Evolutionary conservation across 345 rosid genomes (phyloP), one percentile per base, ranked within the genome.

Genomic region (Sonneratia alba): DNA sequence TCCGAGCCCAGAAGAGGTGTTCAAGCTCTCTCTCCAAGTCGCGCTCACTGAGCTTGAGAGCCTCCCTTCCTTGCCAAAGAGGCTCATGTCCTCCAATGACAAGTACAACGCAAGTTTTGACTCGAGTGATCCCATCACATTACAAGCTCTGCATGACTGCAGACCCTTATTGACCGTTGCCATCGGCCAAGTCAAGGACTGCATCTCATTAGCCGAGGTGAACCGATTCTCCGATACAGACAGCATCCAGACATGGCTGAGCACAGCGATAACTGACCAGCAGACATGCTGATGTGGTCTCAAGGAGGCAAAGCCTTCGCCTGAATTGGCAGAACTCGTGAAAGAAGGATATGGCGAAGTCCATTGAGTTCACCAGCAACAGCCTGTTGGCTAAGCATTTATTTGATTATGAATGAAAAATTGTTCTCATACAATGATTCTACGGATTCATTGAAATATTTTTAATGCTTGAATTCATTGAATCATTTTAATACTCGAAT

Each of bases 201-300:
- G 91, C 5, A 76, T 81, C 6, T 79, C 77, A 71, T 76, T 81
- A 70, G 86, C 85, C n/a, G 67, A 75, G 2, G 83, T 83, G 5
- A 62, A 78, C n/a, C 79, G 70, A 51, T 34, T n/a, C 9, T 65
- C 72, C 36, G 77, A 81, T 73, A 85, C 83, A 63, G 72, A 81
- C 65, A 83, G 89, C 80, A 61, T 90, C 45, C 85, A 82, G 73
- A 86, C 98, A 63, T 89, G 95, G 95, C 82, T 93, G 19, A 86
- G 93, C 49, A 85, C 96, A 12, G 90, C 88, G 70, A 53, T 90
- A 73, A 83, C 93, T 11, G 85, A 81, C 82, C 89, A 90, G 74
- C 84, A 89, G 79, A 69, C 90, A 16, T 90, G 97, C 81, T 81
- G 84, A 74, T 88, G 87, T 71, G 89, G 89, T 2, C 64, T 78